phyloP scores from a whole-genome alignment of 1,139 yeast genomes.

The Debaryomyces sp. region DNA sequence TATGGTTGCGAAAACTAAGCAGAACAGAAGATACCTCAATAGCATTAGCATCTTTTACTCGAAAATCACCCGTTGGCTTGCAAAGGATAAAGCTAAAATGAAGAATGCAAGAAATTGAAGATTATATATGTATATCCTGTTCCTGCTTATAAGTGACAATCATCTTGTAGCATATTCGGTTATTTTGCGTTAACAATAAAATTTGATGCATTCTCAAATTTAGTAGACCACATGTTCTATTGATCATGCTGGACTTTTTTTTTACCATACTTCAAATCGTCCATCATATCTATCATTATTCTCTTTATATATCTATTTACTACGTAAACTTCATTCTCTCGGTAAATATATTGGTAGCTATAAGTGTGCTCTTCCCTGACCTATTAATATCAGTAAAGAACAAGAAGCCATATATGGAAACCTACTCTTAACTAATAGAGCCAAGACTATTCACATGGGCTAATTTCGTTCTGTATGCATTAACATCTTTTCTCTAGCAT shows the following conservation, averaged over 20 bases:
- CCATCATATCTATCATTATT: neutral
- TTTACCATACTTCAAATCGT: neutral
- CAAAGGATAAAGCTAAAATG: neutral
- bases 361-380: neutral
- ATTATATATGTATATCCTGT: neutral
- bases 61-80: neutral
- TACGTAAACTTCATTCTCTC: neutral
- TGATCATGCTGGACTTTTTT: neutral
- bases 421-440: neutral
- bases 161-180: neutral
- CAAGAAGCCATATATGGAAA: neutral
- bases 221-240: neutral
- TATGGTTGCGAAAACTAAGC: neutral
- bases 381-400: neutral
- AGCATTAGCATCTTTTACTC: neutral
- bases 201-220: neutral
- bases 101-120: neutral
- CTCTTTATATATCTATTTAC: neutral
- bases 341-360: neutral
- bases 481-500: neutral
- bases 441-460: neutral
- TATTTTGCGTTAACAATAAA: conserved; percentile 1
- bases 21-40: neutral
- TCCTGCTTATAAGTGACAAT: neutral
- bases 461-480: neutral